Evolutionary conservation across 2,329 filamentous ascomycete genomes (phyloP).

Genomic region (Exophiala calicioides): DNA sequence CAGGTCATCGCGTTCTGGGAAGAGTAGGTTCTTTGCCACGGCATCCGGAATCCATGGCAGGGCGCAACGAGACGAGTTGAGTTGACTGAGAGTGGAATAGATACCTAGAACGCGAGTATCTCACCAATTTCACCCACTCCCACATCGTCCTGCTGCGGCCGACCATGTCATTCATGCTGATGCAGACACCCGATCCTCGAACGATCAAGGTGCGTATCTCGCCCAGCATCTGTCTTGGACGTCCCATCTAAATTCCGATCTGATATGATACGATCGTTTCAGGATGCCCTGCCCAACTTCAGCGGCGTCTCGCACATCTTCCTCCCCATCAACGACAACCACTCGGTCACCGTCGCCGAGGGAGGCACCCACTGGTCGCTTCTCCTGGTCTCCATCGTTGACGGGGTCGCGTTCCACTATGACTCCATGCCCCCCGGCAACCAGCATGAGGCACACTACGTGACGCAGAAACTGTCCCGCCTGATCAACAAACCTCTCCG

Average conservation of each 20-base stretch:
- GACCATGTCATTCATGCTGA: constrained; percentile 87
- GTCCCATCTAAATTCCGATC: too few relatives aligned
- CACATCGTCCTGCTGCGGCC: constrained; percentile 89
- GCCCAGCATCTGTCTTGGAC: too few relatives aligned
- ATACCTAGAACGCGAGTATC: constrained; percentile 86
- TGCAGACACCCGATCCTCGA: constrained; percentile 65
- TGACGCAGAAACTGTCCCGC: constrained; percentile 67
- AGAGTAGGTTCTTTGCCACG: constrained; percentile 60
- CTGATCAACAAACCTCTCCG: constrained; percentile 66
- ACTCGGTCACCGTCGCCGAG: constrained; percentile 74
- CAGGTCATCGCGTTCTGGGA: constrained; percentile 98
- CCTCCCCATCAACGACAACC: constrained; percentile 88
- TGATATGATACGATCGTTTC: too few relatives aligned
- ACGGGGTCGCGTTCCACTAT: constrained; percentile 94
- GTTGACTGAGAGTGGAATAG: constrained; percentile 37
- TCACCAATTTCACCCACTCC: constrained; percentile 75
- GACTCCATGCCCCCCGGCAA: constrained; percentile 81
- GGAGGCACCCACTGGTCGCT: constrained; percentile 94
- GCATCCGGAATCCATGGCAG: not conserved
- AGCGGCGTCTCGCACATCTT: constrained; percentile 84
- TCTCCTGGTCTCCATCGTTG: constrained; percentile 82
- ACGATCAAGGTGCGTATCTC: constrained; percentile 54
- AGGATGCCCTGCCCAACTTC: constrained; percentile 78
- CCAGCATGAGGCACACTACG: constrained; percentile 68
- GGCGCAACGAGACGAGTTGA: not conserved